Evolutionary conservation across 1,284 basidiomycete genomes (phyloP), one percentile per base, ranked within the genome.

Genomic region (Puccinia hordei): DNA sequence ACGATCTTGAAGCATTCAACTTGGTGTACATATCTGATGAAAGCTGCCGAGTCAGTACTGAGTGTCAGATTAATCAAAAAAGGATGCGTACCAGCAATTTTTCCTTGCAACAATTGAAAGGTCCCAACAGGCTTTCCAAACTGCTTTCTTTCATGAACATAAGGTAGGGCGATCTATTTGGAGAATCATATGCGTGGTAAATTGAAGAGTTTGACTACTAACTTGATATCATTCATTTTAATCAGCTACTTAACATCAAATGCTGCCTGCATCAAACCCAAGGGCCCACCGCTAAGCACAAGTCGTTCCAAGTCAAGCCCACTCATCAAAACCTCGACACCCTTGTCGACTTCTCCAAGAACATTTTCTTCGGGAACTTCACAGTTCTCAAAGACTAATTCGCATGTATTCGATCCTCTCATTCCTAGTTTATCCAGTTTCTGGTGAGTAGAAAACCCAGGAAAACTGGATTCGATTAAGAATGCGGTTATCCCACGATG

Each of bases 401-500:
- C 95, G 84, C 93, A 95, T 0, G 95, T 98, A 84, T 97, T 94
- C 80, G 92, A 93, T 57, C 95, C 95, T 82, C 95, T 88, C 95
- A 98, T 98, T 83, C 95, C 95, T 84, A 98, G 91, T 86, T 98
- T 98, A 87, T 98, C 95, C 27, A 98, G 88, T 83, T 95, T 94
- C 82, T 92, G 93, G 83, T 92, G 91, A 1, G 93, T 93, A 19
- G 92, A 92, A 87, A 98, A 98, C 6, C 95, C 95, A 49, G 89
- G 86, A 85, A 90, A 93, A 1, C 87, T 90, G 57, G 89, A 91
- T 86, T 97, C 94, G 81, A 98, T 88, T 82, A 98, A 90, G 87
- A 98, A 98, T 0, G 95, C 90, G 0, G 95, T 97, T 83, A 98
- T 94, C 22, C 94, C 94, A 85, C 93, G 95, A 33, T 92, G 92